Evolutionary conservation across 176 grass and related monocot species (phyloP), one percentile per base, ranked within the genome.

Genomic region (Ampelocalamus luodianensis): DNA sequence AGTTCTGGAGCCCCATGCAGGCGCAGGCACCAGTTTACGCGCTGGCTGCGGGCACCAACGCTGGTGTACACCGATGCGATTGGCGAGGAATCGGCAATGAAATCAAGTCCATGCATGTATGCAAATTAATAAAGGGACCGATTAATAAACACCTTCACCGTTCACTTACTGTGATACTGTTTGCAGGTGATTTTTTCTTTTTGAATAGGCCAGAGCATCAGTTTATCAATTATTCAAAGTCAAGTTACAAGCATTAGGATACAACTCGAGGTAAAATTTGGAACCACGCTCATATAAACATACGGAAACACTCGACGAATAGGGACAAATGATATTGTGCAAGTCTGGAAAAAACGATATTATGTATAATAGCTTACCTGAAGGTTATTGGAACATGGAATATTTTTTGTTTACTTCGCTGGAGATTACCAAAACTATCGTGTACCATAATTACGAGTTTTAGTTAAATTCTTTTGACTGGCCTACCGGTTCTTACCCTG

Each of bases 1-100:
- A 72, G 37, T 8, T 72, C 45, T 66, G 56, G 34, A 36, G 71
- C 42, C 83, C 67, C 43, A 72, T 76, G 73, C 54, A 36, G 13
- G 22, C 14, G 24, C 50, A 36, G 8, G 61, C 65, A 44, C 43
- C 43, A 44, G 43, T 44, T 44, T 44, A 44, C 44, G 44, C 44
- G 10, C 44, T 45, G 10, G 44, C 44, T 11, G 44, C 44, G 43
- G 9, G 43, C 43, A 44, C 43, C 43, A 10, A 44, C 43, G 43
- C 43, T 10, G 10, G 43, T 11, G 43, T 44, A 44, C 43, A 11
- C 43, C 43, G 10, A 12, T 3, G 10, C 9, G 43, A 11, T 11
- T 8, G 0, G 43, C 43, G 10, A 45, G 10, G 44, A 45, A 45
- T 45, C 10, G 44, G 10, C 44, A 45, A 45, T 3, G 44, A 45